phyloP scores from a whole-genome alignment of 345 rosid genomes.

The Cardiospermum halicacabum region DNA sequence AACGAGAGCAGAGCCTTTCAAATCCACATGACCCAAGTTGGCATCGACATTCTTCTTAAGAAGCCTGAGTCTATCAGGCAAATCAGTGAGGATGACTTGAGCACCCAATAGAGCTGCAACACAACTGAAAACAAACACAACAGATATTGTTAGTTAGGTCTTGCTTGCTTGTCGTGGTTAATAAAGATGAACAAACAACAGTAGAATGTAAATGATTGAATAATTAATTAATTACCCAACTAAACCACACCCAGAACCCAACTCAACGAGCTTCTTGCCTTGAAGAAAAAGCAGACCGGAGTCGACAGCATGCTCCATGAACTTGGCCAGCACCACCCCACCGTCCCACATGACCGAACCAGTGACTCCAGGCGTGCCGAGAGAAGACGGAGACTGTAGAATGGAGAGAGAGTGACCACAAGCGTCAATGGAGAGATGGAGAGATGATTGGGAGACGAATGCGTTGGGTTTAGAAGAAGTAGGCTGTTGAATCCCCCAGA shows the following conservation, averaged over 20 bases:
- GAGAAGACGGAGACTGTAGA: conserved; percentile 86
- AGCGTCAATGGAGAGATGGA: conserved; percentile 71
- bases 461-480: conserved; percentile 65
- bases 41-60: conserved; percentile 68
- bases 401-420: conserved; percentile 80
- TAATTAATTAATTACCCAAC: conserved; percentile 53
- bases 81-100: conserved; percentile 72
- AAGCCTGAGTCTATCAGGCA: conserved; percentile 76
- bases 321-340: conserved; percentile 84
- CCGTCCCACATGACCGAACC: conserved; percentile 96
- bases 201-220: neutral
- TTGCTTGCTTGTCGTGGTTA: no score
- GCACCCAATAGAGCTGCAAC: conserved; percentile 86
- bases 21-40: conserved; percentile 42
- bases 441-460: conserved; percentile 76
- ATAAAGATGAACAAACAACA: neutral
- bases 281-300: conserved; percentile 54
- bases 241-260: conserved; percentile 95
- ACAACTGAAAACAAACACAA: conserved; percentile 44
- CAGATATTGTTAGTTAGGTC: no score
- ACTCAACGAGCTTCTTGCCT: conserved; percentile 73
- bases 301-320: conserved; percentile 88
- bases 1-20: conserved; percentile 61
- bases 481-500: conserved; percentile 93
- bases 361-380: conserved; percentile 82